Conservation (phyloP, 1,284 basidiomycete species). For the Malassezia arunalokei region DNA sequence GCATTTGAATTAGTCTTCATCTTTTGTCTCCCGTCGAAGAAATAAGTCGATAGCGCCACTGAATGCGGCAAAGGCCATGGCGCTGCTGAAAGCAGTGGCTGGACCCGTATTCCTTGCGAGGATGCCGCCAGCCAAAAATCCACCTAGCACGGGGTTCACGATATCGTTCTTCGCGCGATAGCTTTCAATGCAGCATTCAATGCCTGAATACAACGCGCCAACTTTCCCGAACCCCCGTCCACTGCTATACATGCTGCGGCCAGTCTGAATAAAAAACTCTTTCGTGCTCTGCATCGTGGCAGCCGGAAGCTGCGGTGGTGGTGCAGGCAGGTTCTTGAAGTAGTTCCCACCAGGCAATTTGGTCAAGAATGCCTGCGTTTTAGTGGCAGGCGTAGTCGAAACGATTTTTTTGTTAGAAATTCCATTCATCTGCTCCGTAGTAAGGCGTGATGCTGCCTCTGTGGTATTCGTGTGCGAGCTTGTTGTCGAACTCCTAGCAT, state of each 20-base stretch:
- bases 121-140: conserved; percentile 35
- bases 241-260: conserved; percentile 73
- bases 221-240: conserved; percentile 92
- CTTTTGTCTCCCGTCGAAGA: conserved; percentile 28
- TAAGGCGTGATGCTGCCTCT: background rate
- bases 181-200: conserved; percentile 89
- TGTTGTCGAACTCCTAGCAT: background rate
- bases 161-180: conserved; percentile 44
- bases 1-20: conserved; percentile 19
- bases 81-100: conserved; percentile 37
- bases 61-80: conserved; percentile 42
- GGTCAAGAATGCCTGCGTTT: conserved; percentile 1
- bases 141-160: conserved; percentile 34
- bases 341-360: conserved; percentile 5
- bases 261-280: conserved; percentile 87
- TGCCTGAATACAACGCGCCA: conserved; percentile 79
- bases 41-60: conserved; percentile 42
- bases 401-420: background rate
- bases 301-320: conserved; percentile 14
- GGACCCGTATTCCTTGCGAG: conserved; percentile 39
- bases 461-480: background rate
- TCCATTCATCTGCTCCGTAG: background rate
- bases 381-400: background rate
- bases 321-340: conserved; percentile 7
- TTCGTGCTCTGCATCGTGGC: conserved; percentile 58